Percentiles rank a stretch among this genome's conserved stretches.
phyloP scores from a whole-genome alignment of 2,329 filamentous ascomycete genomes.

The Aschersonia sp. region DNA sequence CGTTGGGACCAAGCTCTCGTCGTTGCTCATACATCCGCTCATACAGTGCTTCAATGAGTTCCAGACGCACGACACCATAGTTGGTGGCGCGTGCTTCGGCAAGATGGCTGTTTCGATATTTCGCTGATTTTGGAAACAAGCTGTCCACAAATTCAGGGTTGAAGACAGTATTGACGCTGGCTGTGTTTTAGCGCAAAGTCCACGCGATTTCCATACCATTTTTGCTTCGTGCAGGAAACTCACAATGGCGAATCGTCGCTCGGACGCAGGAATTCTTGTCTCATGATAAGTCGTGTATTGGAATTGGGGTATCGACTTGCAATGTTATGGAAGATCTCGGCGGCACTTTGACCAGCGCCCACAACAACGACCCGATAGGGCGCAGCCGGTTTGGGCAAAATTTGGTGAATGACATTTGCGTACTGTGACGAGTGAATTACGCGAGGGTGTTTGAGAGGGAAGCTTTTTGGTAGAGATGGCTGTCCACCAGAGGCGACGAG shows the following conservation, averaged over 20 bases:
- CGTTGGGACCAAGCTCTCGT: slow-evolving; percentile 51
- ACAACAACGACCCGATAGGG: slow-evolving; percentile 70
- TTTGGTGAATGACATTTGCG: slow-evolving; percentile 44
- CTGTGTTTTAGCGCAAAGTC: too few relatives aligned
- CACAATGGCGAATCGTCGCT: slow-evolving; percentile 95
- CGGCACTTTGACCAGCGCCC: slow-evolving; percentile 81
- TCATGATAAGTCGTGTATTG: slow-evolving; percentile 64
- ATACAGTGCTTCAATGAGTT: slow-evolving; percentile 80
- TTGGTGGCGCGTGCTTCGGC: slow-evolving; percentile 71
- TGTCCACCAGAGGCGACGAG: slow-evolving; percentile 43
- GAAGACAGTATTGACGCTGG: slow-evolving; percentile 87
- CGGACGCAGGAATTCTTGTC: slow-evolving; percentile 68
- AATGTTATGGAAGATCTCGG: slow-evolving; percentile 88
- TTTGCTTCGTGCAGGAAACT: slow-evolving; percentile 16
- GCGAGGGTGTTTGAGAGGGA: slow-evolving; percentile 54
- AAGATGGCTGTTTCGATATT: slow-evolving; percentile 45
- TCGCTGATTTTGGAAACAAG: slow-evolving; percentile 53
- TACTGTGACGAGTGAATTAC: slow-evolving; percentile 87
- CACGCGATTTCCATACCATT: not conserved
- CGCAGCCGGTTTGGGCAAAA: slow-evolving; percentile 39
- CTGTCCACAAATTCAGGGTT: slow-evolving; percentile 72
- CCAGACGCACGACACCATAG: slow-evolving; percentile 86
- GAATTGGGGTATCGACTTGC: slow-evolving; percentile 71
- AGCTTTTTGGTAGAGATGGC: slow-evolving; percentile 54
- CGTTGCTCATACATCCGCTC: slow-evolving; percentile 78